phyloP scores from a whole-genome alignment of 331 rosid species.

The Quercus tomentella region DNA sequence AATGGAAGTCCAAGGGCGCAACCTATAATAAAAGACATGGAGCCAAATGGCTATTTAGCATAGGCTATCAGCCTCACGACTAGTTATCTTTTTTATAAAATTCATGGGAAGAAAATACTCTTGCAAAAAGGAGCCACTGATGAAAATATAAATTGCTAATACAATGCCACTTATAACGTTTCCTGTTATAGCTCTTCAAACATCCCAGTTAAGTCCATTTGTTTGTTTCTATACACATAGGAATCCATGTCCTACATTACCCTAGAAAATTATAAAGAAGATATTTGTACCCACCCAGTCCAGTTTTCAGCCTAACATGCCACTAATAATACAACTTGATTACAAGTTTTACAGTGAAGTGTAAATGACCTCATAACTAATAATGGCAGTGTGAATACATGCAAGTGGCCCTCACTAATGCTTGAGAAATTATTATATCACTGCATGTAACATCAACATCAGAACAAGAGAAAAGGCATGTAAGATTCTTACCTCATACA shows the following conservation, averaged over 20 bases:
- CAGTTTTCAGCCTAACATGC: too few species aligned
- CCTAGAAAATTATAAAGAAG: too few species aligned
- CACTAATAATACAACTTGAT: background rate
- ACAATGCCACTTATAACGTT: too few species aligned
- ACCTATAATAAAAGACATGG: background rate
- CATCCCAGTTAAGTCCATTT: too few species aligned
- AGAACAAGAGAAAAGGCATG: background rate
- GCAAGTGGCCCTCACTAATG: background rate
- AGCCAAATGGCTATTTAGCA: background rate
- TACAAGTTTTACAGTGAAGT: background rate
- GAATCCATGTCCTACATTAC: too few species aligned
- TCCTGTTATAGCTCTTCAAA: too few species aligned
- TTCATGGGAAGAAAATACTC: background rate
- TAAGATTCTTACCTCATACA: conserved; percentile 59
- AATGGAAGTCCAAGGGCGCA: background rate
- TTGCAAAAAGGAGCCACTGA: background rate
- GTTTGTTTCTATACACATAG: too few species aligned
- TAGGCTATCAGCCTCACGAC: background rate
- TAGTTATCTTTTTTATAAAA: background rate
- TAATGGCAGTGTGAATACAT: background rate
- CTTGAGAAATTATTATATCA: background rate
- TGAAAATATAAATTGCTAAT: background rate
- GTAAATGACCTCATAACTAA: background rate
- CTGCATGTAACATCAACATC: background rate
- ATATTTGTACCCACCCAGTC: too few species aligned